phyloP scores from a whole-genome alignment of 2,329 filamentous ascomycete species.

The Cryphonectria radicalis region DNA sequence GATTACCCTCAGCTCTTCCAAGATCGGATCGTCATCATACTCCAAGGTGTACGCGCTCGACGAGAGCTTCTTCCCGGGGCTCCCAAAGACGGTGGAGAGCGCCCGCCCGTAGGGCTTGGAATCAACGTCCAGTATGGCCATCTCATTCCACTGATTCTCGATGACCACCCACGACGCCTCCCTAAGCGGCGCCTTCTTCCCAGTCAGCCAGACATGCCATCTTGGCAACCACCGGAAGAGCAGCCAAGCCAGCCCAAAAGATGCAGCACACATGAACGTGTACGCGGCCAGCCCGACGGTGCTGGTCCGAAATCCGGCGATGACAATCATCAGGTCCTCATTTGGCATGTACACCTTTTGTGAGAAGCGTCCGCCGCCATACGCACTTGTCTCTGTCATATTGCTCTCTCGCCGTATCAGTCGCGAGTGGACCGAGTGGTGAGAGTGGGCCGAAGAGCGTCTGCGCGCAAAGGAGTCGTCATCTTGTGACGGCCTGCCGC shows the following conservation, averaged over 20 bases:
- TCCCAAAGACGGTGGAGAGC: conserved; percentile 68
- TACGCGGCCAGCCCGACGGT: conserved; percentile 71
- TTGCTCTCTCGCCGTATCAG: conserved; percentile 74
- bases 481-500: conserved; percentile 37
- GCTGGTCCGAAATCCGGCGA: conserved; percentile 88
- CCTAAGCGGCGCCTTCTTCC: conserved; percentile 68
- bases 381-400: conserved; percentile 69
- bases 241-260: conserved; percentile 79
- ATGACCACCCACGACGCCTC: conserved; percentile 91
- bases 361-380: conserved; percentile 66
- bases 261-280: conserved; percentile 69
- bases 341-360: conserved; percentile 94
- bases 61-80: conserved; percentile 56
- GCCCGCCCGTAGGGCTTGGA: conserved; percentile 57
- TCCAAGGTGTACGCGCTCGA: conserved; percentile 56
- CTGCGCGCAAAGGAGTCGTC: conserved; percentile 57
- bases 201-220: conserved; percentile 80
- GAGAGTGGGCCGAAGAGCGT: conserved; percentile 65
- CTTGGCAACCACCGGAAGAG: conserved; percentile 87
- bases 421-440: conserved; percentile 61
- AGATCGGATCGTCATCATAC: conserved; percentile 76
- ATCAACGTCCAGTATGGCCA: conserved; percentile 74
- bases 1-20: conserved; percentile 75
- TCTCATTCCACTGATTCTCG: conserved; percentile 96
- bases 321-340: conserved; percentile 91